Evolutionary conservation across 306 rosid species (phyloP), one percentile per base, ranked within the genome.

Genomic region (Vigna trinervia): DNA sequence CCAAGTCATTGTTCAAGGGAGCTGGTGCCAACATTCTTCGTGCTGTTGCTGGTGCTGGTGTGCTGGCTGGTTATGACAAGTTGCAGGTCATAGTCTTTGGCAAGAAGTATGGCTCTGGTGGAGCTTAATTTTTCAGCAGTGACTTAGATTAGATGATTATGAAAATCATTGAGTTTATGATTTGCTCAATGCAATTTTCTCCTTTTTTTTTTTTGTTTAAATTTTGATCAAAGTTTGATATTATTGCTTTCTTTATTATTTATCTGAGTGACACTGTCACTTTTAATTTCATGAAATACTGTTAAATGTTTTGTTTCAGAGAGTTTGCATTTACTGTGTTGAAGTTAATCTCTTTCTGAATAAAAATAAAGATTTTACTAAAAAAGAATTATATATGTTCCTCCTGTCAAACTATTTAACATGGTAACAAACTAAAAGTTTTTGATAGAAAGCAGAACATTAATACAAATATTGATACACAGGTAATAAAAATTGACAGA

Each of bases 1-100:
- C 87, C 36, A 93, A 88, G 90, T 91, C 98, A 47, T 89, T 93
- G 73, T 93, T 93, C 50, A 93, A 93, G 91, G 98, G 98, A 48
- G 97, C 96, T 7, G 97, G 98, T 54, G 98, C 98, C 0, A 93
- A 91, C 87, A 93, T 91, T 75, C 93, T 93, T 6, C 97, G 93
- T 74, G 97, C 93, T 3, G 81, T 93, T 14, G 96, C 98, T 0
- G 97, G 97, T 54, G 96, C 97, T 63, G 98, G 97, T 86, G 98
- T 93, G 69, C 98, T 93, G 0, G 90, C 98, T 1, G 98, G 97
- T 67, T 93, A 93, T 7, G 98, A 93, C 67, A 91, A 93, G 88
- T 56, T 91, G 17, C 96, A 93, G 92, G 86, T 89, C 19, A 1
- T 93, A 0, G 76, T 93, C 9, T 85, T 91, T 2, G 97, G 97